Percentiles rank a stretch among this genome's conserved stretches.
Evolutionary conservation across 352 stramenopile genomes (phyloP).

Genomic region (Achlya hypogyna): DNA sequence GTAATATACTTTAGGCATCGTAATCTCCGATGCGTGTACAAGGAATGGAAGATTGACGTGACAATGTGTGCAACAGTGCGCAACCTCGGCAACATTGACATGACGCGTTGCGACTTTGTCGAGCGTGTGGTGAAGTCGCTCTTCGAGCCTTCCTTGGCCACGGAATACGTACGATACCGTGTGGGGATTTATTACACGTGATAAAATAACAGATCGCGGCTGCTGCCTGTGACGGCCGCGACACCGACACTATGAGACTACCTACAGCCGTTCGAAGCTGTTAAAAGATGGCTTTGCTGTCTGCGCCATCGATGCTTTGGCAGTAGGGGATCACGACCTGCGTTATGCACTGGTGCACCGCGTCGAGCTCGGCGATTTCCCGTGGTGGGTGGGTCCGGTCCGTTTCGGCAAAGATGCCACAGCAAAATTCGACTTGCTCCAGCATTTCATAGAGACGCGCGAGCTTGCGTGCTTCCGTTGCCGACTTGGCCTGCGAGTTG

Average conservation of each 20-base stretch:
- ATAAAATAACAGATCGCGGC: no score
- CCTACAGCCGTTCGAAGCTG: not conserved
- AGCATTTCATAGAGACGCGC: constrained; percentile 18
- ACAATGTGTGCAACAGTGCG: no score
- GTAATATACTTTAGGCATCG: no score
- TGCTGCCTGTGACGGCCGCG: no score
- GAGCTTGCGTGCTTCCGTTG: constrained; percentile 12
- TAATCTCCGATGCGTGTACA: no score
- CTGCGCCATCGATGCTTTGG: not conserved
- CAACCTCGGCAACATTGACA: no score
- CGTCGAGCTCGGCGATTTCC: constrained; percentile 8
- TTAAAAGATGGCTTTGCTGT: constrained; percentile 10
- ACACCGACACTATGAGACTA: not conserved
- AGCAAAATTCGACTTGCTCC: constrained; percentile 17
- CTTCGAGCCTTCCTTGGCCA: no score
- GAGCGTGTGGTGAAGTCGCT: no score
- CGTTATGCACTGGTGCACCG: constrained; percentile 15
- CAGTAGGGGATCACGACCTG: constrained; percentile 19
- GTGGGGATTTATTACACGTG: no score
- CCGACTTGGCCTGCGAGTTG: constrained; percentile 16
- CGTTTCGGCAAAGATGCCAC: not conserved
- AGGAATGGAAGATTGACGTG: no score
- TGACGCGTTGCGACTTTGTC: no score
- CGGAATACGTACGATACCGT: no score
- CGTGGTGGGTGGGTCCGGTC: not conserved